Conservation (phyloP, 2,329 filamentous ascomycete species). For the Thielaviopsis punctulata region DNA sequence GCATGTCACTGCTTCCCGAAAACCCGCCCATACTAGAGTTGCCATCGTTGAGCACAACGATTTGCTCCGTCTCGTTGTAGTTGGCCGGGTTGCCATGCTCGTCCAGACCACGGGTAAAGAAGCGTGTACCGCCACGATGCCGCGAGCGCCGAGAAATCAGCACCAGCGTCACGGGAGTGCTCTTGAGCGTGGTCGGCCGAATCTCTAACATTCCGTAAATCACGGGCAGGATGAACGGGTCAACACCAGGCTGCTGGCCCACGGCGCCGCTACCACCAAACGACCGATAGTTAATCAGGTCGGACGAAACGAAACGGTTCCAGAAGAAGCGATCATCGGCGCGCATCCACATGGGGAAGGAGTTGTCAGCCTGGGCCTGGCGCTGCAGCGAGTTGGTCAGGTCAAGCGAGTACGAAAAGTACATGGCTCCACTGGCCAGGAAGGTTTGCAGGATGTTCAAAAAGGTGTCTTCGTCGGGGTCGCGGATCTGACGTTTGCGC, state of each 20-base stretch:
- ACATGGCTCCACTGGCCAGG: conserved; percentile 75
- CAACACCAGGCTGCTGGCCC: conserved; percentile 56
- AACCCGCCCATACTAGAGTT: conserved; percentile 61
- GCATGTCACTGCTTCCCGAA: conserved; percentile 56
- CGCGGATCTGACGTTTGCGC: conserved; percentile 78
- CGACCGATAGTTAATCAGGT: conserved; percentile 76
- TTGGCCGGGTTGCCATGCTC: conserved; percentile 93
- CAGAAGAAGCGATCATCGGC: conserved; percentile 98
- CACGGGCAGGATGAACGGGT: conserved; percentile 86
- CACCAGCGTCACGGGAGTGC: conserved; percentile 64
- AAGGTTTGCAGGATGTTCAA: conserved; percentile 64
- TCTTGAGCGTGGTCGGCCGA: conserved; percentile 69
- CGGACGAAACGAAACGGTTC: conserved; percentile 84
- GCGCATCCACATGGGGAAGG: conserved; percentile 69
- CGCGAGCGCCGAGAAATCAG: conserved; percentile 81
- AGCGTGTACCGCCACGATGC: conserved; percentile 77
- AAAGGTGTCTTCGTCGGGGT: conserved; percentile 88
- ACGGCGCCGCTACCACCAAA: conserved; percentile 42
- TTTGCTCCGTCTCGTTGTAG: conserved; percentile 96
- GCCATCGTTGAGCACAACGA: conserved; percentile 74
- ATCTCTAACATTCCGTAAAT: conserved; percentile 96
- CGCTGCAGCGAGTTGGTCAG: conserved; percentile 94
- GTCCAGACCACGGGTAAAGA: conserved; percentile 87
- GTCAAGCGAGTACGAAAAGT: conserved; percentile 95
- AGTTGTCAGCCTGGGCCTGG: conserved; percentile 59